Conservation (phyloP, 208 protist species). For the Crithidia thermophila region DNA sequence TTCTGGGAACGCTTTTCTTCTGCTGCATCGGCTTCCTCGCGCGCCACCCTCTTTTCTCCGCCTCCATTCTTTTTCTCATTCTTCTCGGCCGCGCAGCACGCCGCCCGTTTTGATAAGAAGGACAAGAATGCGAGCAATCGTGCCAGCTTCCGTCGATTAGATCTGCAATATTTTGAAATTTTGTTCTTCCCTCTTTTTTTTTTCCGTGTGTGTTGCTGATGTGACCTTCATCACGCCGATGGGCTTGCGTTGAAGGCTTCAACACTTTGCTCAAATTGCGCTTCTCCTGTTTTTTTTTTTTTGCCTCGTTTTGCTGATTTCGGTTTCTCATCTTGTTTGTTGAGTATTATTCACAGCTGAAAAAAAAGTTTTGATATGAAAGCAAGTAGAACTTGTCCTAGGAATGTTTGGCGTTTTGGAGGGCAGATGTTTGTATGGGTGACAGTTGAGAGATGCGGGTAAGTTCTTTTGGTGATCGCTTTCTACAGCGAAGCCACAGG, state of each 20-base stretch:
- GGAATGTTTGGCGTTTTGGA: too few relatives aligned
- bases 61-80: constrained; percentile 63
- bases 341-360: constrained; percentile 17
- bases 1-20: constrained; percentile 62
- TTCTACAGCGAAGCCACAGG: too few relatives aligned
- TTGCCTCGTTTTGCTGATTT: neutral
- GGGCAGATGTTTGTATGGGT: too few relatives aligned
- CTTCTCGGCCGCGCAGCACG: constrained; percentile 44
- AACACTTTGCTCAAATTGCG: too few relatives aligned
- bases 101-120: constrained; percentile 6
- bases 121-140: too few relatives aligned
- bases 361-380: neutral
- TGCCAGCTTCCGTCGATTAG: too few relatives aligned
- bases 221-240: too few relatives aligned
- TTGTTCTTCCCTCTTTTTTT: constrained; percentile 1
- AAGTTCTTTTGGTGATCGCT: too few relatives aligned
- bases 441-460: too few relatives aligned
- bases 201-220: neutral
- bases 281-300: constrained; percentile 3
- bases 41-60: constrained; percentile 72
- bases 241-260: too few relatives aligned
- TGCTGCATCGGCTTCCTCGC: constrained; percentile 52
- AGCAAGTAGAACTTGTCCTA: neutral
- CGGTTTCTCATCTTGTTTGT: neutral
- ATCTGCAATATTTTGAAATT: too few relatives aligned